Conservation (phyloP, 495 filamentous ascomycete genomes). For the Cercophora samala region DNA sequence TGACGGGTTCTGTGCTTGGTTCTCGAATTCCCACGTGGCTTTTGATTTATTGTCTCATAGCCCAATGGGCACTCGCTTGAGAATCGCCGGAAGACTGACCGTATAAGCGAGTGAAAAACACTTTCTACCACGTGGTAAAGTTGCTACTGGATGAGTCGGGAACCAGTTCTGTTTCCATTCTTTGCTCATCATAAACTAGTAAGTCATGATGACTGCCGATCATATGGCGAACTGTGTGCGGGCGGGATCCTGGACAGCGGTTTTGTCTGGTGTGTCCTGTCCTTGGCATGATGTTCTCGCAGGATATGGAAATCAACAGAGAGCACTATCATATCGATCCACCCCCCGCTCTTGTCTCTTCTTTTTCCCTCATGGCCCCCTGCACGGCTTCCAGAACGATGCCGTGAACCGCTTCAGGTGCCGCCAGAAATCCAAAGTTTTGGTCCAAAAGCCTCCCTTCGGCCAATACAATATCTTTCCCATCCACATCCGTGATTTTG, state of each 20-base stretch:
- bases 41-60: not conserved
- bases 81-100: not conserved
- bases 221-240: not conserved
- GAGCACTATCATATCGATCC: not conserved
- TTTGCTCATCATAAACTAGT: not conserved
- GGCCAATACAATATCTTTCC: slow-evolving; percentile 48
- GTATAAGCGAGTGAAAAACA: not conserved
- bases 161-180: not conserved
- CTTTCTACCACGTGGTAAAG: not conserved
- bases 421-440: slow-evolving; percentile 52
- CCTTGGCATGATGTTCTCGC: no score
- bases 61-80: not conserved
- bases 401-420: slow-evolving; percentile 36
- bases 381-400: slow-evolving; percentile 36
- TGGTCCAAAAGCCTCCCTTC: slow-evolving; percentile 42
- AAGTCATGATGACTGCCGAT: not conserved
- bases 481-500: slow-evolving; percentile 59
- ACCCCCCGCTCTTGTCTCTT: not conserved
- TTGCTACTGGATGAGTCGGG: not conserved
- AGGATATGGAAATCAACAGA: not conserved
- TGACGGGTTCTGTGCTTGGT: not conserved
- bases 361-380: slow-evolving; percentile 20
- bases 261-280: not conserved
- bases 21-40: not conserved
- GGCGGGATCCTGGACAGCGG: not conserved